Evolutionary conservation across 169 alveolate genomes (phyloP).

Genomic region (Fabrea salina): DNA sequence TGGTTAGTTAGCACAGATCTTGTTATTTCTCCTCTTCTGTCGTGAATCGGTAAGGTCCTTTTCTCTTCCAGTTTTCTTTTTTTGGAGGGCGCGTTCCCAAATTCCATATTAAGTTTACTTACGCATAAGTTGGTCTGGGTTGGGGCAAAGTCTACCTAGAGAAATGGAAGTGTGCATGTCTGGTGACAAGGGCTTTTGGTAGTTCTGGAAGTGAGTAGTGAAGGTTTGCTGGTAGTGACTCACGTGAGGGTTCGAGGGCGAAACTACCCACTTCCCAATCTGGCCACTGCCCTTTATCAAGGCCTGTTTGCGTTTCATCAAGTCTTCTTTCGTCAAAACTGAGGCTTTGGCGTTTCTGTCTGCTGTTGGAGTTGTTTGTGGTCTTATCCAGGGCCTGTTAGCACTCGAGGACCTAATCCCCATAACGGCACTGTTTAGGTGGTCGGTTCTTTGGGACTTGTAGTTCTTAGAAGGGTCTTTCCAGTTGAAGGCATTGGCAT

Average conservation of each 20-base stretch:
- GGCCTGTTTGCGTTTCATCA: constrained; percentile 6
- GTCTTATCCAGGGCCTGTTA: constrained; percentile 15
- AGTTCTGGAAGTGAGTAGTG: constrained; percentile 16
- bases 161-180: constrained; percentile 10
- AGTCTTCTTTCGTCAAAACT: constrained; percentile 28
- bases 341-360: constrained; percentile 1
- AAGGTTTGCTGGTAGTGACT: constrained; percentile 11
- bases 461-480: constrained; percentile 24
- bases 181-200: neutral
- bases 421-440: neutral
- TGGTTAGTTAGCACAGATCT: constrained; percentile 43
- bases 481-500: neutral
- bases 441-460: constrained; percentile 5
- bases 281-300: constrained; percentile 14
- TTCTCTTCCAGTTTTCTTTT: too few relatives aligned
- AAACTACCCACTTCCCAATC: constrained; percentile 27
- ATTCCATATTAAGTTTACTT: too few relatives aligned
- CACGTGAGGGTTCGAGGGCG: constrained; percentile 26
- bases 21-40: constrained; percentile 43
- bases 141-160: constrained; percentile 18
- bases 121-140: too few relatives aligned
- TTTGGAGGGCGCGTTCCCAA: too few relatives aligned
- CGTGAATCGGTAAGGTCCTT: constrained; percentile 48
- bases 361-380: neutral
- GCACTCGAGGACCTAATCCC: constrained; percentile 21